phyloP scores from a whole-genome alignment of 2,329 filamentous ascomycete genomes.

The Ceratocystis eucalypticola region DNA sequence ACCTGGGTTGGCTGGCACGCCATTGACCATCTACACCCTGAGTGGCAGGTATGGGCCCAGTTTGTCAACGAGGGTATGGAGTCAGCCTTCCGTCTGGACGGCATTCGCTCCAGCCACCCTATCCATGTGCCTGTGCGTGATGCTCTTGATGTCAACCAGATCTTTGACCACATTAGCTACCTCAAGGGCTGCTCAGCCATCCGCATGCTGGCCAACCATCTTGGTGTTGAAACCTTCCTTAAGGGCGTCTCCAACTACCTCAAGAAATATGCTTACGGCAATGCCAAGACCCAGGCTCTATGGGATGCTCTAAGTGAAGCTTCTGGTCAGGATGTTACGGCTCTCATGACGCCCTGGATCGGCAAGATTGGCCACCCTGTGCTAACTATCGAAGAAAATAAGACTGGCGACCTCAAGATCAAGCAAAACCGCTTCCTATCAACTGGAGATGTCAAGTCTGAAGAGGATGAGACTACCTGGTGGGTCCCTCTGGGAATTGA shows the following conservation, averaged over 20 bases:
- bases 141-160: slow-evolving; percentile 91
- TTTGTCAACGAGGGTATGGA: slow-evolving; percentile 94
- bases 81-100: slow-evolving; percentile 78
- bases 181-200: slow-evolving; percentile 93
- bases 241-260: slow-evolving; percentile 83
- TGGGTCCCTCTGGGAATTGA: slow-evolving; percentile 86
- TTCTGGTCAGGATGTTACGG: slow-evolving; percentile 72
- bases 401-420: slow-evolving; percentile 66
- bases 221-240: slow-evolving; percentile 78
- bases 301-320: slow-evolving; percentile 81
- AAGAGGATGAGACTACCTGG: slow-evolving; percentile 87
- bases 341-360: slow-evolving; percentile 91
- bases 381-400: slow-evolving; percentile 71
- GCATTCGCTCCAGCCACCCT: slow-evolving; percentile 80
- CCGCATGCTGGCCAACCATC: slow-evolving; percentile 84
- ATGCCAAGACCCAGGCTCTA: slow-evolving; percentile 82
- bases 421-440: slow-evolving; percentile 83
- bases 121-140: slow-evolving; percentile 93
- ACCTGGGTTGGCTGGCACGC: slow-evolving; percentile 97
- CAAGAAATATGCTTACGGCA: slow-evolving; percentile 72
- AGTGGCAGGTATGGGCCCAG: slow-evolving; percentile 96
- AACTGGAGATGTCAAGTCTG: slow-evolving; percentile 76
- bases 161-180: slow-evolving; percentile 95
- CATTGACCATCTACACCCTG: slow-evolving; percentile 80
- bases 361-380: slow-evolving; percentile 90